phyloP scores from a whole-genome alignment of 352 stramenopile genomes.

The Phytophthora sp. region DNA sequence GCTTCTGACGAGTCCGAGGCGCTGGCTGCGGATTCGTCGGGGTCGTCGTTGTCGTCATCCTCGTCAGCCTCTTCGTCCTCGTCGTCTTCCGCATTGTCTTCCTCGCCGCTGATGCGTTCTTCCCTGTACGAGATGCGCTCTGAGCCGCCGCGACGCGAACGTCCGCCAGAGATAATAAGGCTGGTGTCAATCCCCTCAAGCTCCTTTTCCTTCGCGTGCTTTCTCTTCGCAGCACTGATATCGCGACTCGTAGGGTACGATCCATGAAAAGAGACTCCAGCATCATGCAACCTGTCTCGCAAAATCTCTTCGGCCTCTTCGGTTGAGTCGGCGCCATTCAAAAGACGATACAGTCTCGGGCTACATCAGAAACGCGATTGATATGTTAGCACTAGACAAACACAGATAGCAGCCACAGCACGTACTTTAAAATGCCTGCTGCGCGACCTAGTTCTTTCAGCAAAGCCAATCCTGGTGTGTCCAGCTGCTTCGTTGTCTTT shows the following conservation, averaged over 20 bases:
- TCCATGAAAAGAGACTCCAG: constrained; percentile 57
- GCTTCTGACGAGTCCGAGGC: constrained; percentile 50
- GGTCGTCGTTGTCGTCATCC: constrained; percentile 1
- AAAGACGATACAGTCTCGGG: constrained; percentile 60
- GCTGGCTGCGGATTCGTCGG: constrained; percentile 14
- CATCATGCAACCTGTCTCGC: constrained; percentile 53
- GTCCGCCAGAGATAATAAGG: constrained; percentile 63
- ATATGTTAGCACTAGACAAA: constrained; percentile 5
- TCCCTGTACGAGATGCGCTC: constrained; percentile 42
- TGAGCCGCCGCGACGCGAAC: constrained; percentile 32
- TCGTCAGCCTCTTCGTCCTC: constrained; percentile 8
- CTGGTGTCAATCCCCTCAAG: constrained; percentile 85
- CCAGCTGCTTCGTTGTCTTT: constrained; percentile 24
- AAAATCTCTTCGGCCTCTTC: constrained; percentile 67
- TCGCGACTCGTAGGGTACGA: constrained; percentile 71
- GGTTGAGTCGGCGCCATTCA: constrained; percentile 50
- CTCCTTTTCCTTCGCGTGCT: constrained; percentile 70
- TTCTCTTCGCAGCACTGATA: constrained; percentile 71
- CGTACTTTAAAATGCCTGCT: constrained; percentile 72
- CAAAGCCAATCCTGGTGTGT: constrained; percentile 54
- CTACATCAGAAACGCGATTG: constrained; percentile 38
- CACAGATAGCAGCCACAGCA: neutral
- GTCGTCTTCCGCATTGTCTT: constrained; percentile 29
- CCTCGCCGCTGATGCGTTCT: constrained; percentile 46
- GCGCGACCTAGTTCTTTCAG: constrained; percentile 79